These are phyloP conservation scores for Leccinum pellstonianum DNA, from an alignment of 768 basidiomycete genomes.

Conservation along the genomic window DNA sequence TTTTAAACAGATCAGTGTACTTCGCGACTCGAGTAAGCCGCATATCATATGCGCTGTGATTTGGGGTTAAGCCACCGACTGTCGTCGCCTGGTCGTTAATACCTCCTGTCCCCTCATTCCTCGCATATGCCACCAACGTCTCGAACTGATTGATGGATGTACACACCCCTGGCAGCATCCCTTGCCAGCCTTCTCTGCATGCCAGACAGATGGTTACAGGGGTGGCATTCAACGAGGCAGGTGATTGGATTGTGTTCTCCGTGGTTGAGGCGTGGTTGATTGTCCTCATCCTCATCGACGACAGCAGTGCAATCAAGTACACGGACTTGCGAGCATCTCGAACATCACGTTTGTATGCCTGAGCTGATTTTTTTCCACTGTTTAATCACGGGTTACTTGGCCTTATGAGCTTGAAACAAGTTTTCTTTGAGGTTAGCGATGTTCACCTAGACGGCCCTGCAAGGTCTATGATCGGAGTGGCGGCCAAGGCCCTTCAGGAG, in stretches of 20 bases:
- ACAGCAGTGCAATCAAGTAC: background rate
- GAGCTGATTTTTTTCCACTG: background rate
- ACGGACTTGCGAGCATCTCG: background rate
- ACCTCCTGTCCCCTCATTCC: background rate
- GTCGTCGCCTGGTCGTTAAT: background rate
- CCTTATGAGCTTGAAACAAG: background rate
- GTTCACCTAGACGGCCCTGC: background rate
- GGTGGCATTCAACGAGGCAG: background rate
- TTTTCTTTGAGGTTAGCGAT: background rate
- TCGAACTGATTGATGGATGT: background rate
- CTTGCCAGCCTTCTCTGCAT: background rate
- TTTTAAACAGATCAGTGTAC: background rate
- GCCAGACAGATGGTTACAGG: background rate
- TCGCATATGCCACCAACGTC: background rate
- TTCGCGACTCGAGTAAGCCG: background rate
- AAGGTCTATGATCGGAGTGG: background rate
- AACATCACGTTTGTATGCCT: background rate
- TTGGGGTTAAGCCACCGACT: background rate
- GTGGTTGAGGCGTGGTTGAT: background rate
- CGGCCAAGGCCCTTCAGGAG: background rate
- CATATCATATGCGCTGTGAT: background rate
- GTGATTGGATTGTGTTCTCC: background rate
- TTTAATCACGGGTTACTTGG: background rate
- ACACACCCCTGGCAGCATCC: background rate
- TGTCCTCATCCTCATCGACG: background rate